Percentiles rank a stretch among this genome's conserved stretches.
These are phyloP conservation scores for Citrus glauca DNA, from an alignment of 345 rosid species.

Conservation along the genomic window DNA sequence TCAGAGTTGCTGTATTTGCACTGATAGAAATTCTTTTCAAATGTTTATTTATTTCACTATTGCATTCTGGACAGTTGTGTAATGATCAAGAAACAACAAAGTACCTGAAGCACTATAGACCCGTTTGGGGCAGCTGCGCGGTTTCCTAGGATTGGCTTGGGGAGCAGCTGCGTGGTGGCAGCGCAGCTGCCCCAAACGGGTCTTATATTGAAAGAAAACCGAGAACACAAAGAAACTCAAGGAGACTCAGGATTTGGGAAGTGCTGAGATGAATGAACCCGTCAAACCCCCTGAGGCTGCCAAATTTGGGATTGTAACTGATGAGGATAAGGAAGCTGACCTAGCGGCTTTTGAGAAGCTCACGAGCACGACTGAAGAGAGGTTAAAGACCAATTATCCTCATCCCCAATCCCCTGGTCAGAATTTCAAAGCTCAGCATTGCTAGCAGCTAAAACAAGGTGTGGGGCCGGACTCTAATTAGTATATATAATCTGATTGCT, in stretches of 20 bases:
- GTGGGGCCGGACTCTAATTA: slow-evolving; percentile 43
- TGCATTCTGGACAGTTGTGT: slow-evolving; percentile 50
- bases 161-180: no score
- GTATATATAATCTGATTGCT: background rate
- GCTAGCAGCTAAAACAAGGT: slow-evolving; percentile 46
- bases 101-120: slow-evolving; percentile 31
- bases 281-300: slow-evolving; percentile 38
- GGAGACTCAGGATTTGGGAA: slow-evolving; percentile 41
- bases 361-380: slow-evolving; percentile 65
- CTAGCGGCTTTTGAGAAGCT: slow-evolving; percentile 66
- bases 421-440: slow-evolving; percentile 40
- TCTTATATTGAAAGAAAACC: slow-evolving; percentile 52
- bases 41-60: slow-evolving; percentile 4
- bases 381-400: slow-evolving; percentile 63
- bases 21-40: background rate
- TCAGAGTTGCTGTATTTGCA: background rate
- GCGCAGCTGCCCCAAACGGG: no score
- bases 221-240: slow-evolving; percentile 62
- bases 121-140: no score
- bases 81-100: slow-evolving; percentile 84
- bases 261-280: slow-evolving; percentile 40
- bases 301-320: slow-evolving; percentile 69
- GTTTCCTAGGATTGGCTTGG: no score
- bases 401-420: slow-evolving; percentile 80
- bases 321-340: slow-evolving; percentile 82